Conservation (phyloP, 192 early-diverging fungal species). For the Coemansia sp. region DNA sequence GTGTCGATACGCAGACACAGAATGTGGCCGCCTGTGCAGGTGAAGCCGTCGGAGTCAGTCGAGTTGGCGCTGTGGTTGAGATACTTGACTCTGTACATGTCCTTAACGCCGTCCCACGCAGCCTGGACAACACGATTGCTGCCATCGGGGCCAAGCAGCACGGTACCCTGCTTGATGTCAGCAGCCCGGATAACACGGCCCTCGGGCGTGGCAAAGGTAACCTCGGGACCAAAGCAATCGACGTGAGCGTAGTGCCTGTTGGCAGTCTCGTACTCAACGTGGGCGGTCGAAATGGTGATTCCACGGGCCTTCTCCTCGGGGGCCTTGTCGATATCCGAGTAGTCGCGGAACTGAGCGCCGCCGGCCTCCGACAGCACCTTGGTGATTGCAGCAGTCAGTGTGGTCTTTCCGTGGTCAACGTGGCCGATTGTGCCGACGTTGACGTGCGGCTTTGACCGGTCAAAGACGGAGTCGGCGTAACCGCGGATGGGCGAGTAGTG, state of each 20-base stretch:
- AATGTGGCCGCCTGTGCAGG: constrained; percentile 38
- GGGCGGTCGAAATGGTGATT: constrained; percentile 96
- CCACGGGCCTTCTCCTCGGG: constrained; percentile 97
- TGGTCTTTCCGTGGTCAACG: constrained; percentile 99
- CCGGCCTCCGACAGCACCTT: constrained; percentile 83
- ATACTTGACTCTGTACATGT: constrained; percentile 29
- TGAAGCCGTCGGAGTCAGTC: constrained; percentile 23
- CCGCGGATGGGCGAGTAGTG: constrained; percentile 24
- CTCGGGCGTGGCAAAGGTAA: constrained; percentile 22
- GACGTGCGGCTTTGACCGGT: constrained; percentile 91
- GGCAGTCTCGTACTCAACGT: constrained; percentile 94
- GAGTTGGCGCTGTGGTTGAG: too few relatives aligned
- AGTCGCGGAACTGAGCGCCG: constrained; percentile 89
- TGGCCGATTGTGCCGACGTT: constrained; percentile 99
- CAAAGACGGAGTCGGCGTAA: constrained; percentile 65
- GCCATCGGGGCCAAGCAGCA: constrained; percentile 34
- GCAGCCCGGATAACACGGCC: constrained; percentile 9
- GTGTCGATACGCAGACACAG: constrained; percentile 32
- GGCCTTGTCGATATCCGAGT: constrained; percentile 97
- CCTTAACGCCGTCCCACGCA: constrained; percentile 22
- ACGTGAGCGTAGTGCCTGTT: constrained; percentile 93
- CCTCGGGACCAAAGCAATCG: constrained; percentile 59
- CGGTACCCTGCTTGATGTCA: constrained; percentile 18
- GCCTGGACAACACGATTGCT: constrained; percentile 20
- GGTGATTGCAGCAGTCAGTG: constrained; percentile 97